A percentile compares a stretch with the other conserved stretches of the same genome.
These are phyloP conservation scores for Xylariaceae sp. DNA, from an alignment of 2,329 filamentous ascomycete genomes.

Conservation along the genomic window DNA sequence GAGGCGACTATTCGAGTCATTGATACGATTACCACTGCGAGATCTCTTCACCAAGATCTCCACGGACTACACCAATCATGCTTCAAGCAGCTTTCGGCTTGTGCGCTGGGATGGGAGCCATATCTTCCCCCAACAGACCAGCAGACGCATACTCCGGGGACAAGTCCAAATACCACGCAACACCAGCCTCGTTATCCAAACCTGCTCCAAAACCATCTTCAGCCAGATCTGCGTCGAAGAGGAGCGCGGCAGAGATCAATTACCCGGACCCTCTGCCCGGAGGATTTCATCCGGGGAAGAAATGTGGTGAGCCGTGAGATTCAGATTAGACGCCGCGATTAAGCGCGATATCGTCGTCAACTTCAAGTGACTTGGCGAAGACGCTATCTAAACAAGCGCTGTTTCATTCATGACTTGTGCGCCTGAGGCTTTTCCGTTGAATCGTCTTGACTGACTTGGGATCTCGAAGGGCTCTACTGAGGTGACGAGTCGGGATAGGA, in stretches of 20 bases:
- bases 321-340: neutral
- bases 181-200: neutral
- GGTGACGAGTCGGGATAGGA: neutral
- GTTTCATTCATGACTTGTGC: neutral
- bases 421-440: neutral
- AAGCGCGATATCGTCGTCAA: neutral
- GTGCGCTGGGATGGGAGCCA: neutral
- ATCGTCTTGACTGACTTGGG: conserved; percentile 6
- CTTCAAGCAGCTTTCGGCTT: conserved; percentile 1
- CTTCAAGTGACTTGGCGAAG: neutral
- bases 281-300: conserved; percentile 29
- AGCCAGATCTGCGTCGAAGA: conserved; percentile 14
- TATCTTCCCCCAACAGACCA: conserved; percentile 4
- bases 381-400: neutral
- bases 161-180: conserved; percentile 2
- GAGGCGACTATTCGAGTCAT: too few relatives aligned
- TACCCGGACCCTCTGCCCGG: conserved; percentile 27
- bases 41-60: neutral
- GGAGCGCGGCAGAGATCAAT: conserved; percentile 21
- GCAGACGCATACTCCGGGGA: neutral
- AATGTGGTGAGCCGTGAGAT: conserved; percentile 13
- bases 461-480: conserved; percentile 12
- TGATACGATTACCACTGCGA: neutral
- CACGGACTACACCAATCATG: neutral
- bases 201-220: conserved; percentile 2